These are phyloP conservation scores for Suhomyces coccinellae DNA, from an alignment of 1,139 yeast species.

Conservation along the genomic window DNA sequence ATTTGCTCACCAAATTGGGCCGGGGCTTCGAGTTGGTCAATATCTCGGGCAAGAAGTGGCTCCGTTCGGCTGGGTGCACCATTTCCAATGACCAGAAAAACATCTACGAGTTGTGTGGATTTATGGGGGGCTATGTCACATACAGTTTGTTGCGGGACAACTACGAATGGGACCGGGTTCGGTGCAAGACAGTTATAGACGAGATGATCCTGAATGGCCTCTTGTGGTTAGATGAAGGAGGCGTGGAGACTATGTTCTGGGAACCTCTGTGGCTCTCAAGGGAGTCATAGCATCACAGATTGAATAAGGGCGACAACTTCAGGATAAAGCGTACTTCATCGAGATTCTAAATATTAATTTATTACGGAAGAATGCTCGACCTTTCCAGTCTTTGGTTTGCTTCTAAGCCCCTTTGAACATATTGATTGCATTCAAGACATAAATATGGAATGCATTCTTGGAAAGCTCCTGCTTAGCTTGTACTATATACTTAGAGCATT, in stretches of 20 bases:
- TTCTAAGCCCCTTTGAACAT: no score
- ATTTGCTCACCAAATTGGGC: constrained; percentile 43
- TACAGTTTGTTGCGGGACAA: constrained; percentile 65
- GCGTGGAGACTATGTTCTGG: constrained; percentile 64
- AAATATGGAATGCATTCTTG: no score
- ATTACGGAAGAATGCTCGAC: no score
- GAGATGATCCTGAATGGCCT: constrained; percentile 82
- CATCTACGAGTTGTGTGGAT: constrained; percentile 71
- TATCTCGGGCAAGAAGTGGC: constrained; percentile 41
- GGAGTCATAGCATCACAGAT: not conserved
- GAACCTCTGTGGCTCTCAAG: constrained; percentile 44
- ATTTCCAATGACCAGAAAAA: constrained; percentile 61
- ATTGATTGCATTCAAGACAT: no score
- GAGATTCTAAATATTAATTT: no score
- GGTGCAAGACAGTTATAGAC: constrained; percentile 65
- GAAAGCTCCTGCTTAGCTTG: no score
- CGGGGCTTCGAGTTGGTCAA: constrained; percentile 38
- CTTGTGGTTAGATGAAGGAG: constrained; percentile 77
- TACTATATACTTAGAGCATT: no score
- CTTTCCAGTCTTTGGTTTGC: no score
- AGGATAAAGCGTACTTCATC: no score
- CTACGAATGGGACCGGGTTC: constrained; percentile 63
- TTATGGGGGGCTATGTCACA: constrained; percentile 66
- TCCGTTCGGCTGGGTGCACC: constrained; percentile 36
- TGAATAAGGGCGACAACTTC: no score